Base-by-base conservation (phyloP, 345 rosid species). In the Eutrema heterophyllum region DNA sequence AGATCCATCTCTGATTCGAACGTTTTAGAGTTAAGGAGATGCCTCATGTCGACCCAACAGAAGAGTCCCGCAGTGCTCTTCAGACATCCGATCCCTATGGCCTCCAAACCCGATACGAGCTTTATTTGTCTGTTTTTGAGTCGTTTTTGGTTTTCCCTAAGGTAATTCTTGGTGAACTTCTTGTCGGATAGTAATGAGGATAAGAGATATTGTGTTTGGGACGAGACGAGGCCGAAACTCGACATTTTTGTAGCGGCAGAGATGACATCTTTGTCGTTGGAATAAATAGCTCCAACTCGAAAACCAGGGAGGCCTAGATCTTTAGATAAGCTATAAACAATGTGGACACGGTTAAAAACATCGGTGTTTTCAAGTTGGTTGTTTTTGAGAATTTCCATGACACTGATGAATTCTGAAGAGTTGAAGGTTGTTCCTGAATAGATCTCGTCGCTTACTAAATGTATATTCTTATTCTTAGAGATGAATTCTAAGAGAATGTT, bases 171-270 rank as follows among this genome's bases (percentile, higher is more conserved):
- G 0, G 90, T 81, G 71, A 89, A 87, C 53, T 82, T 84, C 64
- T 81, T 87, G 62, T 89, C 96, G 36, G 96, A 87, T 13, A 89
- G 67, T 78, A 89, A 72, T 49, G 83, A 74, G 5, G 92, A 74
- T 15, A 89, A 77, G 24, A 89, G 90, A 51, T 87, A 76, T 38
- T 89, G 96, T 18, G 96, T 89, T 66, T 89, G 96, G 4, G 96
- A 87, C 11, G 96, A 89, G 61, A 89, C 81, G 39, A 87, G 84
- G 60, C 96, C 96, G 46, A 89, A 89, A 72, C 96, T 89, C 14
- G 96, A 89, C 96, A 89, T 89, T 73, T 89, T 89, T 9, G 96
- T 89, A n/a, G 96, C 92, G 1, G 96, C 84, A 0, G 86, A 85
- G 45, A 89, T 83, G 52, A 89, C 90, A 67, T 59, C 66, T 62